These are phyloP conservation scores for Fusarium anguioides DNA, from an alignment of 2,329 filamentous ascomycete genomes.

Conservation along the genomic window DNA sequence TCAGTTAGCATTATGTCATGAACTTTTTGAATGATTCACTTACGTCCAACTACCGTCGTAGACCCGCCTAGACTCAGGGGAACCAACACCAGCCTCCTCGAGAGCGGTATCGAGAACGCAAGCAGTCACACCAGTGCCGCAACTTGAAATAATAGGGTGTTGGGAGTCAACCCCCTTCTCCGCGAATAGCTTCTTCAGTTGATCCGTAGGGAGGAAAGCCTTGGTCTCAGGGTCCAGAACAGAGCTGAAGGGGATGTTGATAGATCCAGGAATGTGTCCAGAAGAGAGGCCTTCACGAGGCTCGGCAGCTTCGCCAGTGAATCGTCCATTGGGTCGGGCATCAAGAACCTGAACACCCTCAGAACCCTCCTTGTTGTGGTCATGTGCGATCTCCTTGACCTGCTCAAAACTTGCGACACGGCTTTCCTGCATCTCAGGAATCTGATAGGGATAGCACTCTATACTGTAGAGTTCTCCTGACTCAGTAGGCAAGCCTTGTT, in stretches of 20 bases:
- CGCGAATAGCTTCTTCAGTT: constrained; percentile 81
- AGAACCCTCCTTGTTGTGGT: constrained; percentile 83
- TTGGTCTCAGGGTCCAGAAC: constrained; percentile 87
- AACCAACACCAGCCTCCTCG: constrained; percentile 79
- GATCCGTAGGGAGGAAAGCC: constrained; percentile 76
- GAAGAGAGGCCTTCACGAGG: constrained; percentile 87
- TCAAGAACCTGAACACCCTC: constrained; percentile 91
- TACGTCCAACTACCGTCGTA: constrained; percentile 99
- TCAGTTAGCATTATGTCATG: constrained; percentile 43
- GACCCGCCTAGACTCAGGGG: constrained; percentile 74
- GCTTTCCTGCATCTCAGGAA: constrained; percentile 67
- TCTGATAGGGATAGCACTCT: constrained; percentile 73
- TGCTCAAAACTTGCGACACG: constrained; percentile 86
- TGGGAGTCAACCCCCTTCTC: constrained; percentile 81
- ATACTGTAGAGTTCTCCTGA: constrained; percentile 78
- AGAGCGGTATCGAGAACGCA: constrained; percentile 90
- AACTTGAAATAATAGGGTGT: constrained; percentile 87
- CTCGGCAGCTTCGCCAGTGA: constrained; percentile 85
- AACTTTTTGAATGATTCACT: constrained; percentile 56
- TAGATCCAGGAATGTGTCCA: constrained; percentile 90
- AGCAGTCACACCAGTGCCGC: constrained; percentile 94
- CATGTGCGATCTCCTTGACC: constrained; percentile 79
- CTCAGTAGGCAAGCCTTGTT: constrained; percentile 83
- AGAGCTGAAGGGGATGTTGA: constrained; percentile 81
- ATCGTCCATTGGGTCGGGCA: constrained; percentile 82